Conservation (phyloP, 176 grass and related monocot genomes). For the sorghum (Sorghum bicolor) region Sorghum_bicolor_NCBIv3 NC_012871.2:77413001-77413500, state of each 20-base stretch:
- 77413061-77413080: conserved; percentile 18
- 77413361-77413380: background rate
- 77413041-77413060: background rate
- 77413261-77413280: background rate
- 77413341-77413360: background rate
- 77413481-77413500: conserved; percentile 17
- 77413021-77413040: background rate
- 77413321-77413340: conserved; percentile 12
- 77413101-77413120: conserved; percentile 89
- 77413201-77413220: conserved; percentile 63
- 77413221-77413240: background rate
- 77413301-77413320: background rate
- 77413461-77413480: conserved; percentile 94
- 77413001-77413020: conserved; percentile 10
- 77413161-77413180: conserved; percentile 51
- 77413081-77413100: conserved; percentile 64
- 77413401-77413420: conserved; percentile 52
- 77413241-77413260: background rate
- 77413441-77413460: conserved; percentile 92
- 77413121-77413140: conserved; percentile 90
- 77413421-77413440: conserved; percentile 53
- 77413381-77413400: conserved; percentile 46
- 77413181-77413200: conserved; percentile 77
- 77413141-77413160: conserved; percentile 90
- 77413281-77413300: background rate